These are phyloP conservation scores for Pseudozyma sp. DNA, from an alignment of 1,284 basidiomycete species.

Conservation along the genomic window DNA sequence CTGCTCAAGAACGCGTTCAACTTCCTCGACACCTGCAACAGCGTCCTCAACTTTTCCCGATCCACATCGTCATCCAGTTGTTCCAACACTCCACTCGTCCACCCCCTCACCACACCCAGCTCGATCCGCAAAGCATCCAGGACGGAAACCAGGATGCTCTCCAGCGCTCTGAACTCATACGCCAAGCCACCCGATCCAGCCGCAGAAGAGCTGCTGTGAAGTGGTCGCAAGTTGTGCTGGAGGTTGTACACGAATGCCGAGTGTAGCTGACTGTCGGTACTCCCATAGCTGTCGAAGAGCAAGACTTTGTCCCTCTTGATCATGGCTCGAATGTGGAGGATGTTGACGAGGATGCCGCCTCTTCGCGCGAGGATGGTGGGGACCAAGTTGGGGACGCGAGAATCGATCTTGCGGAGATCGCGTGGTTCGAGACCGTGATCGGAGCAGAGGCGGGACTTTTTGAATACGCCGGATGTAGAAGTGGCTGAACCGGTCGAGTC, in stretches of 20 bases:
- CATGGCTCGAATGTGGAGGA: slow-evolving; percentile 91
- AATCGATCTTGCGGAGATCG: slow-evolving; percentile 96
- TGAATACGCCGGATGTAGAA: slow-evolving; percentile 89
- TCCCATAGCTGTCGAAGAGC: slow-evolving; percentile 78
- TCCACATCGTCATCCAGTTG: slow-evolving; percentile 63
- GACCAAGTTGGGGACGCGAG: slow-evolving; percentile 89
- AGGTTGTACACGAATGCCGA: slow-evolving; percentile 64
- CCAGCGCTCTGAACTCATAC: slow-evolving; percentile 64
- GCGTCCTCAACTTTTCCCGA: slow-evolving; percentile 57
- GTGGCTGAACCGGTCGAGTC: slow-evolving; percentile 73
- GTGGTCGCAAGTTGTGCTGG: slow-evolving; percentile 54
- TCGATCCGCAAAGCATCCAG: slow-evolving; percentile 61
- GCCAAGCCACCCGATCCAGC: slow-evolving; percentile 29
- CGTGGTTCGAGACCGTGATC: slow-evolving; percentile 91
- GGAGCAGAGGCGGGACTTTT: slow-evolving; percentile 85
- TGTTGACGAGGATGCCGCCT: slow-evolving; percentile 84
- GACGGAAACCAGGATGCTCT: slow-evolving; percentile 60
- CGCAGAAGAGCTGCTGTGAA: neutral
- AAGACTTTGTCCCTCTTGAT: slow-evolving; percentile 93
- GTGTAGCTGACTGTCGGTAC: slow-evolving; percentile 52
- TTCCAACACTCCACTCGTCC: slow-evolving; percentile 53
- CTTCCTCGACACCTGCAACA: slow-evolving; percentile 60
- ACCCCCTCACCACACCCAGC: slow-evolving; percentile 48
- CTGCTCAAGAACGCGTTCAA: slow-evolving; percentile 55
- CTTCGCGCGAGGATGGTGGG: slow-evolving; percentile 89